Evolutionary conservation across 768 basidiomycete species (phyloP), one percentile per base, ranked within the genome.

Genomic region (Clavulina sp.): DNA sequence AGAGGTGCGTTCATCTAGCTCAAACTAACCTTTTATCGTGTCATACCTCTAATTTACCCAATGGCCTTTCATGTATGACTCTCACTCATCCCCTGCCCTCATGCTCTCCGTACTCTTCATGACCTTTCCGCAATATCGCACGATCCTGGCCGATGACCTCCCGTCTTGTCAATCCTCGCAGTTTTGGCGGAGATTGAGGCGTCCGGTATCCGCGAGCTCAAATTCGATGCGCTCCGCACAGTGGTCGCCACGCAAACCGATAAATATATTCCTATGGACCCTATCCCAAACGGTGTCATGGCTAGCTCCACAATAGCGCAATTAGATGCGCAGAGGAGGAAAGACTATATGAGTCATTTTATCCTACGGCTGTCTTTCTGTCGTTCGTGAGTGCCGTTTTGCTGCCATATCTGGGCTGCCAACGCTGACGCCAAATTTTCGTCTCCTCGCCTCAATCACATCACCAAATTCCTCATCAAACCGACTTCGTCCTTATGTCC

Each of bases 351-450:
- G 9, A 80, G 91, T 6, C 95, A 99, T 66, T 97, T 89, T 64
- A 86, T 97, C 7, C 69, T 97, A 55, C 69, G 95, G 48, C 71
- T 99, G 36, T 92, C 95, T 4, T 97, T 99, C 66, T 95, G 92
- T 67, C 78, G 88, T 52, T 88, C 89, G 92, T 97, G 66, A 63
- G 91, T 78, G 4, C 3, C 28, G 38, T 28, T 13, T 57, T 24
- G n/a, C n/a, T n/a, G n/a, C n/a, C n/a, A n/a, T n/a, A n/a, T n/a
- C n/a, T n/a, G n/a, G n/a, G n/a, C n/a, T n/a, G n/a, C n/a, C n/a
- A n/a, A n/a, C n/a, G n/a, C n/a, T n/a, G n/a, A n/a, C 21, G n/a
- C 9, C 2, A 19, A 7, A 19, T 19, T 19, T 38, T 38, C 34
- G 34, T 19, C 34, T 38, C 34, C 34, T 38, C 19, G 34, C 34